Conservation (phyloP, 2,329 filamentous ascomycete species). For the Botrytis byssoidea region DNA sequence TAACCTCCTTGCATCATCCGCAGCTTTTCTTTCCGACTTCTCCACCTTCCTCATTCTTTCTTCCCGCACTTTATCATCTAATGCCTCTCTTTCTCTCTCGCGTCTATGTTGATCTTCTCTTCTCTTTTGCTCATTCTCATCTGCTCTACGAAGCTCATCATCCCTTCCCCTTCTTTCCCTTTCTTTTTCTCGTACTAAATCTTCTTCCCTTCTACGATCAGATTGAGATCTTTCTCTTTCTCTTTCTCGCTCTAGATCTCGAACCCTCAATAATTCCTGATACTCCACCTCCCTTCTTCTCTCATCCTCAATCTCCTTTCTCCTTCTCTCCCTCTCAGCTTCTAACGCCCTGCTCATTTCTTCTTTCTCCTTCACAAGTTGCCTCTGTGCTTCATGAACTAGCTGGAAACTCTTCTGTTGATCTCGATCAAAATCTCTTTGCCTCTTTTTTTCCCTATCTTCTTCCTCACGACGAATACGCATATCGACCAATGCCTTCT, state of each 20-base stretch:
- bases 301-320: conserved; percentile 4
- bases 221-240: conserved; percentile 2
- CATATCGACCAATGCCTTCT: neutral
- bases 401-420: neutral
- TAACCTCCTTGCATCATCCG: conserved; percentile 21
- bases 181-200: neutral
- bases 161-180: conserved; percentile 11
- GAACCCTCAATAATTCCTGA: neutral
- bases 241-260: conserved; percentile 4
- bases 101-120: neutral
- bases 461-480: conserved; percentile 18
- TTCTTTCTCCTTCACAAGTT: neutral
- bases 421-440: conserved; percentile 7
- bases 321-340: conserved; percentile 11
- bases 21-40: conserved; percentile 19
- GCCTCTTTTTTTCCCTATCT: neutral
- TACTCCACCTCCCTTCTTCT: neutral
- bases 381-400: conserved; percentile 5
- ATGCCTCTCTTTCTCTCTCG: conserved; percentile 12
- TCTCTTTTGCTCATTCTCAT: neutral
- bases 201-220: neutral
- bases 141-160: neutral
- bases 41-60: conserved; percentile 18
- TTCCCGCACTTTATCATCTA: neutral
- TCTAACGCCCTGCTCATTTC: neutral